phyloP scores from a whole-genome alignment of 1,284 basidiomycete genomes.

The Microbotryum silenes-acaulis region DNA sequence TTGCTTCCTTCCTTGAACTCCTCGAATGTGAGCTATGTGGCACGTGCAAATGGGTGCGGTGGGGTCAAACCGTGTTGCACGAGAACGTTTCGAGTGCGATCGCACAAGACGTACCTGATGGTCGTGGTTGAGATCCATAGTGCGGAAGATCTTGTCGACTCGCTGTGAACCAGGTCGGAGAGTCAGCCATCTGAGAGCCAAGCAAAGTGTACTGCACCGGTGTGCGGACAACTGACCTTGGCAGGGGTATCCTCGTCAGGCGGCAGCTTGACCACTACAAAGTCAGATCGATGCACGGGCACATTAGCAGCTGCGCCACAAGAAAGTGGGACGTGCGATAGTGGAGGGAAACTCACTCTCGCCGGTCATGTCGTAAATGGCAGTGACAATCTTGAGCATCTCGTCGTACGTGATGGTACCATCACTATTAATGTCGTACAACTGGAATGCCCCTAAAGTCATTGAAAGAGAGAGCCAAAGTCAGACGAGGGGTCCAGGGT shows the following conservation, averaged over 20 bases:
- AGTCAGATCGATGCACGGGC: conserved; percentile 28
- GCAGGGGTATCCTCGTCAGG: conserved; percentile 97
- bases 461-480: not conserved
- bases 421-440: conserved; percentile 98
- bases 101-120: conserved; percentile 17
- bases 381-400: conserved; percentile 92
- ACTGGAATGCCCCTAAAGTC: conserved; percentile 88
- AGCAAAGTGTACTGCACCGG: not conserved
- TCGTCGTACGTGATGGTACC: conserved; percentile 96
- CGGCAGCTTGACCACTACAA: conserved; percentile 86
- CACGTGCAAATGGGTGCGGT: not conserved
- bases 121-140: conserved; percentile 37
- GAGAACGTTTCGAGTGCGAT: not conserved
- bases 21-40: conserved; percentile 61
- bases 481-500: not conserved
- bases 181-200: conserved; percentile 1
- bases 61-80: not conserved
- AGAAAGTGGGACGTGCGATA: too few species aligned
- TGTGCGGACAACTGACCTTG: conserved; percentile 55
- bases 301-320: too few species aligned
- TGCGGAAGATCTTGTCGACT: conserved; percentile 63
- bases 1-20: conserved; percentile 96
- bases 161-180: conserved; percentile 50
- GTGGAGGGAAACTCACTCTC: not conserved
- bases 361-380: conserved; percentile 93